A percentile compares a stretch with the other conserved stretches of the same genome.
Conservation (phyloP, 1,284 basidiomycete genomes). For the Tilletiopsis washingtonensis region DNA sequence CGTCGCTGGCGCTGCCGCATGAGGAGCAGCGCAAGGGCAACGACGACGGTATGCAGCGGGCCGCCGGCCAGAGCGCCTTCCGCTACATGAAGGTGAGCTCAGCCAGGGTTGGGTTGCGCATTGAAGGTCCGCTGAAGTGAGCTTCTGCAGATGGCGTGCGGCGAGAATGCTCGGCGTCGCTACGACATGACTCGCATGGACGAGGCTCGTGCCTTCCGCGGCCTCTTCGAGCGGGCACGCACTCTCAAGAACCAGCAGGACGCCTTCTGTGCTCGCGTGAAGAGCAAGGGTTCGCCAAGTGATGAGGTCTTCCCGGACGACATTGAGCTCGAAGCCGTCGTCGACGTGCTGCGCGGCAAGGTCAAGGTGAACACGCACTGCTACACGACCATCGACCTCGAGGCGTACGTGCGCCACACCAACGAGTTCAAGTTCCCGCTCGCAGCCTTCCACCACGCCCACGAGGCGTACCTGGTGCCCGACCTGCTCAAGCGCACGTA, state of each 20-base stretch:
- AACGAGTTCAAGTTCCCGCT: constrained; percentile 69
- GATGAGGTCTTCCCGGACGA: constrained; percentile 65
- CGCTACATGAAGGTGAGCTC: constrained; percentile 18
- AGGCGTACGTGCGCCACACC: constrained; percentile 57
- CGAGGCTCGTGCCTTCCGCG: constrained; percentile 56
- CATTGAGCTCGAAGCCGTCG: constrained; percentile 73
- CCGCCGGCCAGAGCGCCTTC: constrained; percentile 28
- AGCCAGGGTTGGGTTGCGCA: background rate
- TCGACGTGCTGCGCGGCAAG: constrained; percentile 72
- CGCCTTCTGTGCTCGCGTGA: constrained; percentile 54
- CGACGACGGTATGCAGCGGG: constrained; percentile 21
- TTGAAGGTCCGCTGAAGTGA: background rate
- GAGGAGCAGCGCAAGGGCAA: constrained; percentile 10
- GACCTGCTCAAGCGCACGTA: constrained; percentile 66
- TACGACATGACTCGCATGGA: constrained; percentile 55
- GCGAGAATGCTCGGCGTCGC: constrained; percentile 53
- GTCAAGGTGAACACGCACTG: constrained; percentile 54
- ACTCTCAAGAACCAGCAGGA: constrained; percentile 69
- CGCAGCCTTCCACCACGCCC: constrained; percentile 68
- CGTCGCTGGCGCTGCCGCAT: constrained; percentile 23
- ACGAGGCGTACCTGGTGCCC: constrained; percentile 75
- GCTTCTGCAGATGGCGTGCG: constrained; percentile 47
- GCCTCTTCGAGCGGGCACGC: constrained; percentile 63
- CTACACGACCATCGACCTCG: constrained; percentile 61
- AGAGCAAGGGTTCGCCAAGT: constrained; percentile 55